Base-by-base conservation (phyloP, 805 yeast species). In the Yarrowia alimentaria region DNA sequence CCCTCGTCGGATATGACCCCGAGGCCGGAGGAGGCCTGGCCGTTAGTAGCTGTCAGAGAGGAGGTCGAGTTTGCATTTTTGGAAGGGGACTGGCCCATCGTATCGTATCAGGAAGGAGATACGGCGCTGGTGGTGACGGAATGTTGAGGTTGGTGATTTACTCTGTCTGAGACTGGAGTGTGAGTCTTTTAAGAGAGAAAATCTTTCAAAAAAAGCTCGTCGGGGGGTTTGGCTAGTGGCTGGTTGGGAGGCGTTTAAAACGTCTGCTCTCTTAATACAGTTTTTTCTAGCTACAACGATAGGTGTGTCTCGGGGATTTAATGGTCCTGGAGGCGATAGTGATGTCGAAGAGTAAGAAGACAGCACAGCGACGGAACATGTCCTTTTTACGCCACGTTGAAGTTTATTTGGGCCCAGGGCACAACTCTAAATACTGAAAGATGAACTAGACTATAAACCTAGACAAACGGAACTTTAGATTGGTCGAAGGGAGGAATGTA, bases 1-100 rank as follows among this genome's bases (percentile, higher is more conserved):
- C 48, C 51, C 38, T 67, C 71, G 35, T 57, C 58, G 43, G 63
- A 49, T 21, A 60, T 25, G 26, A 59, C 38, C 14, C 47, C 37
- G 29, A 43, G 30, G 12, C 50, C 37, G 28, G 25, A 21, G 18
- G 47, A 40, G 47, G 47, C 47, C 33, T 40, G 47, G 47, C 47
- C 47, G 33, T 40, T 43, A 43, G 50, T 43, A 43, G 50, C 30
- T 30, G 50, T 43, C 50, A 43, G 50, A 43, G 50, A 43, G 37
- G 50, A 43, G 50, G 50, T 30, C 47, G 47, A 40, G 33, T 40
- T 40, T 21, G 50, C 50, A 43, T 43, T 43, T 43, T 43, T 43
- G 35, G 50, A 43, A 30, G 50, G 50, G 29, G 50, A 43, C 50
- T 43, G 50, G 35, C 50, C 50, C 50, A 43, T 43, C 50, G 50